These are phyloP conservation scores for Suillus fuscotomentosus DNA, from an alignment of 768 basidiomycete genomes.

Conservation along the genomic window DNA sequence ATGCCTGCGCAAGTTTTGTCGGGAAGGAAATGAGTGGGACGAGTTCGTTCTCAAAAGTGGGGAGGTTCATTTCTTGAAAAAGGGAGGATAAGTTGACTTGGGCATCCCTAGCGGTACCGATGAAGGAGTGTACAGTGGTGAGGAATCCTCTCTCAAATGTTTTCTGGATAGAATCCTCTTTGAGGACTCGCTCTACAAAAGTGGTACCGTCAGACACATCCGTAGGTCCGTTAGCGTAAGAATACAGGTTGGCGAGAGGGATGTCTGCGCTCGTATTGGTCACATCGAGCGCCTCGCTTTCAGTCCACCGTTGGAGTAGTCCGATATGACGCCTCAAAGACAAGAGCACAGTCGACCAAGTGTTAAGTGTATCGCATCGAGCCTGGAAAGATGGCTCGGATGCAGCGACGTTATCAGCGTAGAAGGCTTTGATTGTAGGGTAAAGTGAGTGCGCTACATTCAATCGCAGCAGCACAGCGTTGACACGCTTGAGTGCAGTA, in stretches of 20 bases:
- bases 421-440: constrained; percentile 78
- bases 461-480: constrained; percentile 66
- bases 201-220: constrained; percentile 70
- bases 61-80: constrained; percentile 88
- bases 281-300: constrained; percentile 87
- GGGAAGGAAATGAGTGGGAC: constrained; percentile 95
- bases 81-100: constrained; percentile 75
- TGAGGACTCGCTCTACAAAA: constrained; percentile 91
- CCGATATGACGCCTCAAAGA: constrained; percentile 82
- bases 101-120: constrained; percentile 82
- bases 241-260: constrained; percentile 35
- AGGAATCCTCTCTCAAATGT: constrained; percentile 92
- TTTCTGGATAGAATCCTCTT: constrained; percentile 94
- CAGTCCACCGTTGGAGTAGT: constrained; percentile 90
- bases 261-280: constrained; percentile 68
- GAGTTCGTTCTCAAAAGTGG: constrained; percentile 85
- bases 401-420: constrained; percentile 73
- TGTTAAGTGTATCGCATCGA: constrained; percentile 86
- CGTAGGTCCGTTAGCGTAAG: constrained; percentile 31
- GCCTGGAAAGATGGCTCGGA: constrained; percentile 65
- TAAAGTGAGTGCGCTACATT: constrained; percentile 86
- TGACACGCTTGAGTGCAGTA: constrained; percentile 60
- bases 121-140: constrained; percentile 82
- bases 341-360: constrained; percentile 87
- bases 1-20: constrained; percentile 89